Evolutionary conservation across 768 basidiomycete genomes (phyloP), one percentile per base, ranked within the genome.

Genomic region (Podaxis sp.): DNA sequence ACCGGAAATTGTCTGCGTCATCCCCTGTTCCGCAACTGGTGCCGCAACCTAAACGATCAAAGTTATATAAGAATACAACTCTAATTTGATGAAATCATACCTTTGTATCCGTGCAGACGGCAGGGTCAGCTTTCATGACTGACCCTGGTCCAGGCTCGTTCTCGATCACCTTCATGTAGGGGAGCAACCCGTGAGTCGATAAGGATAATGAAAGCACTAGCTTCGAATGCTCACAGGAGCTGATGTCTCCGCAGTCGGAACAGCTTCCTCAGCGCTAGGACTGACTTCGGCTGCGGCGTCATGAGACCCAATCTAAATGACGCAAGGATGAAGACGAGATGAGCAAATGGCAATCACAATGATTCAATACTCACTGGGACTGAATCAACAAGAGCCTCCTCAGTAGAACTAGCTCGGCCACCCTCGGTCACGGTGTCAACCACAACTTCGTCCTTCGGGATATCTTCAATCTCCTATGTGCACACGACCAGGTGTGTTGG

Each of bases 131-230:
- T 17, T 41, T 40, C n/a, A 41, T 38, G 22, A 30, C 51, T 24
- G 60, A 48, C 41, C 53, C 60, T 62, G 60, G 13, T 7, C 20
- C 52, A 55, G 52, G 52, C 24, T 62, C 53, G n/a, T 36, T 7
- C 44, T 22, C 53, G 17, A 22, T 24, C 15, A 33, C 50, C 44
- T 46, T 46, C 20, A 50, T 28, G 24, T 6, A 13, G 20, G 20
- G 26, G 22, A 10, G 2, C 0, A 6, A 24, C 3, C 26, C 2
- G 10, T 28, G 11, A 50, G 49, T 41, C 20, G 24, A 54, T 28
- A 41, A 41, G 26, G 10, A 40, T 15, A 15, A 60, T 20, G 8
- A 12, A n/a, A 44, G 2, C 17, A 10, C 15, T 7, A 44, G 17
- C 17, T 12, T 30, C 26, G 13, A 28, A 22, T 28, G 37, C 57